Base-by-base conservation (phyloP, 306 rosid genomes). In the Dryas alaskensis region DNA sequence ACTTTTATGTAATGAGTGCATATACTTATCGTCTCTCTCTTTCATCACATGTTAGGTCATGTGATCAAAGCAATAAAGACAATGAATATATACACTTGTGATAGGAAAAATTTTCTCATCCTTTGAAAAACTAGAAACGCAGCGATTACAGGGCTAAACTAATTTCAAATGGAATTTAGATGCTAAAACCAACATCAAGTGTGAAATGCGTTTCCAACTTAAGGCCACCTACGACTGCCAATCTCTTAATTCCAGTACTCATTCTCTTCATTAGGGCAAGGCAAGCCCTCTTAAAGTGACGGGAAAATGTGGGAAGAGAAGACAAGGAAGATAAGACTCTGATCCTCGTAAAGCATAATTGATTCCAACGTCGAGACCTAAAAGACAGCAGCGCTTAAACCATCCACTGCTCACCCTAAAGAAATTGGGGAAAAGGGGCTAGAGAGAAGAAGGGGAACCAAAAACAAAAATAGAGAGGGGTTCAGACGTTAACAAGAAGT, bases 331-430 rank as follows among this genome's bases (percentile, higher is more conserved):
- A 10, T n/a, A 52, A 40, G 16, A 9, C 62, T 16, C n/a, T 6
- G 49, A 5, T 42, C 52, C 39, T 69, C 73, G 64, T 54, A 19
- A 27, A 54, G 50, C 43, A 70, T 17, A 54, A 70, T 12, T 1
- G 53, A 55, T 55, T 22, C 64, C 14, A 52, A 3, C 40, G 25
- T 54, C 6, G 27, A 12, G 43, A 45, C 65, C 66, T 7, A 68
- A 51, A 37, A 8, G 74, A 42, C 64, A 42, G 75, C 75, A 55
- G 55, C 37, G 17, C 53, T 25, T n/a, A 3, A 27, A 44, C 65
- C 57, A 58, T 57, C 75, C 67, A 13, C 66, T 43, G 66, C 45
- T 22, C 66, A 71, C 13, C 75, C 75, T 72, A 72, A 58, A 31
- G 39, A 46, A 22, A 44, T 10, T 43, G 17, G 67, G 57, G 31